Conservation (phyloP, 331 rosid species). For the Saraca asoca region DNA sequence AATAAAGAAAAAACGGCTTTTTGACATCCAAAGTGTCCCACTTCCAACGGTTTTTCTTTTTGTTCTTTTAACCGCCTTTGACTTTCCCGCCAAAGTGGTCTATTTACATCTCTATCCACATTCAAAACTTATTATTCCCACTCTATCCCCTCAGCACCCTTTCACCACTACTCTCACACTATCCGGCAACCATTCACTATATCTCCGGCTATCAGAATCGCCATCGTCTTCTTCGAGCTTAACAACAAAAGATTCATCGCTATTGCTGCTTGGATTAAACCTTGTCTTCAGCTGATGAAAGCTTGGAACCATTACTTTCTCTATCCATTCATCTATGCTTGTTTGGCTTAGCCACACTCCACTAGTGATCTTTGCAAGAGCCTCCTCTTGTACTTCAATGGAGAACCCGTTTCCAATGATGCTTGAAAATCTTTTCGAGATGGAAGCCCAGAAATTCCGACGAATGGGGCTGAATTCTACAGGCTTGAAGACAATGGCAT, state of each 20-base stretch:
- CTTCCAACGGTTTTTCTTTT: slow-evolving; percentile 50
- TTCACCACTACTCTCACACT: slow-evolving; percentile 62
- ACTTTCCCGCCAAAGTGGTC: slow-evolving; percentile 35
- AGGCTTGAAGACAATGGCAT: slow-evolving; percentile 76
- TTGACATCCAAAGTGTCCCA: slow-evolving; percentile 35
- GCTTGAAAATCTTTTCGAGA: slow-evolving; percentile 50
- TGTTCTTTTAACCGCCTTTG: slow-evolving; percentile 50
- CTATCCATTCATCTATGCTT: slow-evolving; percentile 76
- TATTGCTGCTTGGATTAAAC: slow-evolving; percentile 21
- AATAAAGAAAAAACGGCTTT: neutral
- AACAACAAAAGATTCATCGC: slow-evolving; percentile 51
- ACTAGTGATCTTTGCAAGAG: slow-evolving; percentile 68
- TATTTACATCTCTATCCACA: slow-evolving; percentile 46
- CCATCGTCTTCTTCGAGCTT: slow-evolving; percentile 66
- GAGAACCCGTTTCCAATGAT: slow-evolving; percentile 53
- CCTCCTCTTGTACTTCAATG: slow-evolving; percentile 69
- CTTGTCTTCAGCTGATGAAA: slow-evolving; percentile 62
- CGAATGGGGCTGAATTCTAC: slow-evolving; percentile 54
- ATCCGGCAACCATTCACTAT: slow-evolving; percentile 56
- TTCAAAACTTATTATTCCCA: slow-evolving; percentile 35
- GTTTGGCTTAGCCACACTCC: slow-evolving; percentile 76
- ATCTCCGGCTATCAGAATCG: slow-evolving; percentile 44
- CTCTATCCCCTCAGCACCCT: slow-evolving; percentile 28
- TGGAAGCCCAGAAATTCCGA: slow-evolving; percentile 45
- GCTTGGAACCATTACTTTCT: slow-evolving; percentile 65